Evolutionary conservation across 805 yeast species (phyloP), one percentile per base, ranked within the genome.

Genomic region (Suhomyces faveliae): DNA sequence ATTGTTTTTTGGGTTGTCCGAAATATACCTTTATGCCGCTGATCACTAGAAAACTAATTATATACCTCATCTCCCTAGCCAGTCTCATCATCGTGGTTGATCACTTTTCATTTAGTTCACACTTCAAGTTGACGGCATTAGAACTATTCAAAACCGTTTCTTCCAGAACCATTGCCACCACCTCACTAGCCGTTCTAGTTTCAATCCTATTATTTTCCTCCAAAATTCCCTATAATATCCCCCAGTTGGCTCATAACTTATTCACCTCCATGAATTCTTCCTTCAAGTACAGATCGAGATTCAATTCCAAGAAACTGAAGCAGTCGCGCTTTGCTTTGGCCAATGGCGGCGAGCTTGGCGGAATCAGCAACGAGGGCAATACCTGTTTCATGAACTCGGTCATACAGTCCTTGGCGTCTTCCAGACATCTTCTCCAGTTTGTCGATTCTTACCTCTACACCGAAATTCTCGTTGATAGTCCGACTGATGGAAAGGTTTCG

Each of bases 371-470:
- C 62, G 96, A 89, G 54, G 97, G 97, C 11, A 91, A 91, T 62
- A 89, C 97, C 0, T 91, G 97, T 65, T 91, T 91, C 59, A 89
- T 90, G 95, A 91, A 91, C 67, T 82, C 90, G 20, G 97, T 91
- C 1, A 65, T 91, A 22, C 97, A 91, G 64, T 79, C 87, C 13
- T 67, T 90, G 48, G 90, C 96, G 0, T 84, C 92, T 0, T 84
- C 94, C 0, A 74, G 77, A 21, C 79, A 83, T 29, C 68, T 89
- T 30, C 55, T 74, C 15, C 70, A 72, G 17, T 87, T 85, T 57
- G 71, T 87, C 40, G 78, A 80, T 35, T 66, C 71, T 7, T 67
- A 67, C 47, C 44, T 66, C 4, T 62, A 61, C 45, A 51, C 58
- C 5, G 63, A 63, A 11, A 46, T 58, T 4, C 75, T 68, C 43